Percentiles rank a stretch among this genome's conserved stretches.
Evolutionary conservation across 2,329 filamentous ascomycete genomes (phyloP).

Genomic region (Fusarium hainanense): DNA sequence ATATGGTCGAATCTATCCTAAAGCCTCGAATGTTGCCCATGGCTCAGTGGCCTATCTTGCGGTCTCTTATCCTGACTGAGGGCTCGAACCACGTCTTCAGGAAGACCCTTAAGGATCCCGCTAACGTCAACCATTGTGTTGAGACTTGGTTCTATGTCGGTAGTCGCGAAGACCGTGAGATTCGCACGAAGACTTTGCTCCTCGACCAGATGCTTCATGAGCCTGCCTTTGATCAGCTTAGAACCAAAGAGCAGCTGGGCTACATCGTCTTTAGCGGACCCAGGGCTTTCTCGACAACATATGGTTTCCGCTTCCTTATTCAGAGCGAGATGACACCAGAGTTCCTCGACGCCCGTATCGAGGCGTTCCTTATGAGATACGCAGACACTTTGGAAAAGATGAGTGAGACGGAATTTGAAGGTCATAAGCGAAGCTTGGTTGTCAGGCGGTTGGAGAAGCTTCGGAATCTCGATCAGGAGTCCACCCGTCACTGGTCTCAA

Average conservation of each 20-base stretch:
- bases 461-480: slow-evolving; percentile 91
- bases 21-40: slow-evolving; percentile 78
- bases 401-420: slow-evolving; percentile 86
- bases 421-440: slow-evolving; percentile 89
- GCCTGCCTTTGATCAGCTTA: slow-evolving; percentile 91
- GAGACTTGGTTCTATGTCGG: slow-evolving; percentile 82
- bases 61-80: slow-evolving; percentile 80
- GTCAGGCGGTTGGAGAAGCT: slow-evolving; percentile 89
- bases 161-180: slow-evolving; percentile 71
- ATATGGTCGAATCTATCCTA: slow-evolving; percentile 82
- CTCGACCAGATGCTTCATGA: slow-evolving; percentile 93
- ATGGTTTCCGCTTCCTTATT: slow-evolving; percentile 89
- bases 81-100: slow-evolving; percentile 88
- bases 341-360: slow-evolving; percentile 88
- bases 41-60: slow-evolving; percentile 81
- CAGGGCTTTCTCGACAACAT: slow-evolving; percentile 77
- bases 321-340: slow-evolving; percentile 89
- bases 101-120: slow-evolving; percentile 82
- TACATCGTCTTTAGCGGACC: slow-evolving; percentile 93
- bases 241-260: slow-evolving; percentile 96
- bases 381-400: slow-evolving; percentile 76
- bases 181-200: slow-evolving; percentile 82
- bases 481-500: slow-evolving; percentile 83
- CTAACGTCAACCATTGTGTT: slow-evolving; percentile 89
- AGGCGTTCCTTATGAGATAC: slow-evolving; percentile 80